Percentiles rank a stretch among this genome's conserved stretches.
Conservation (phyloP, 148 eudicot species). For the Suaeda aralocaspica region DNA sequence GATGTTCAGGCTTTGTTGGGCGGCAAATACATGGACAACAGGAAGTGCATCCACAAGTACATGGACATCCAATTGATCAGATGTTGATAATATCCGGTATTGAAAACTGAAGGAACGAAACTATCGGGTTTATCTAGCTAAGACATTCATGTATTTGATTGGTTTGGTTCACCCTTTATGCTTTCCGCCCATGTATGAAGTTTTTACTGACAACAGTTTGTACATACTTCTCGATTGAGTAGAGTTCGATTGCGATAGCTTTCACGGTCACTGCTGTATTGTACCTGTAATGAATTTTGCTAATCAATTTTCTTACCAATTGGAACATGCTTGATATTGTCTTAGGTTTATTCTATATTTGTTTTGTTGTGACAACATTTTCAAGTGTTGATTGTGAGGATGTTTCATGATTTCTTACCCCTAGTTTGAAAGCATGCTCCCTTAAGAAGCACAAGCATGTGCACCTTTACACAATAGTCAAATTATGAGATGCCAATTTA, state of each 20-base stretch:
- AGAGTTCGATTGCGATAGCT: neutral
- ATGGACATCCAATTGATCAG: neutral
- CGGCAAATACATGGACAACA: neutral
- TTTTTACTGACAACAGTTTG: neutral
- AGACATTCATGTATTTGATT: neutral
- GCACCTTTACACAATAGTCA: neutral
- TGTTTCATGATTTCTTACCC: neutral
- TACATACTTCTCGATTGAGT: neutral
- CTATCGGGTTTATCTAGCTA: neutral
- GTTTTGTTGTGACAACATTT: neutral
- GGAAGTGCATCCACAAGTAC: neutral
- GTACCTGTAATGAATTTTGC: neutral
- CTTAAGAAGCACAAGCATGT: neutral
- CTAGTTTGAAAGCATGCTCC: neutral
- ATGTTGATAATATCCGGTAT: neutral
- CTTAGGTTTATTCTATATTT: neutral
- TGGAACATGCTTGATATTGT: neutral
- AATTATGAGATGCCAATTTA: neutral
- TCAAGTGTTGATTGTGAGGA: neutral
- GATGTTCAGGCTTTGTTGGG: neutral
- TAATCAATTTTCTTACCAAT: neutral
- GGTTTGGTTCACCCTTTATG: neutral
- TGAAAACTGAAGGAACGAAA: neutral
- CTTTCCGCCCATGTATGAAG: neutral
- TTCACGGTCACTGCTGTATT: neutral